phyloP scores from a whole-genome alignment of 352 stramenopile species.

The Phytophthora cajani region DNA sequence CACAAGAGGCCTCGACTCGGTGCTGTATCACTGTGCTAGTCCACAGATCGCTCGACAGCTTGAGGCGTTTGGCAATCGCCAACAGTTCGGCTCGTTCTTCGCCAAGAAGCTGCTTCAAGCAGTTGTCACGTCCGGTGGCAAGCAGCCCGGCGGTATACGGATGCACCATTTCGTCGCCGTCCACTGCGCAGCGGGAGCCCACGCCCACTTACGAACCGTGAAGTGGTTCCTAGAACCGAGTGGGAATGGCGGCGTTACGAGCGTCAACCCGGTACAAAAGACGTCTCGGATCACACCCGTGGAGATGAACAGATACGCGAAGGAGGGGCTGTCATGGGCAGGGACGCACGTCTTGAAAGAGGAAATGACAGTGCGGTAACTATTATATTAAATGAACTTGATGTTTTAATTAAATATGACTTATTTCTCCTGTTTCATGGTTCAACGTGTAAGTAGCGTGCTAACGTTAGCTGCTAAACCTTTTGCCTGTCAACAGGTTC shows the following conservation, averaged over 20 bases:
- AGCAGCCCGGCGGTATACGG: slow-evolving; percentile 3
- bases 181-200: slow-evolving; percentile 23
- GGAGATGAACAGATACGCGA: slow-evolving; percentile 1
- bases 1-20: slow-evolving; percentile 22
- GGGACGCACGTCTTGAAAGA: not conserved
- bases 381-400: not conserved
- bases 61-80: slow-evolving; percentile 16
- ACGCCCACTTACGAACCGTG: slow-evolving; percentile 18
- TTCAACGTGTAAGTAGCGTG: not conserved
- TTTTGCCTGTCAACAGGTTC: not conserved
- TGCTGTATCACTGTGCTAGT: slow-evolving; percentile 31
- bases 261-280: not conserved
- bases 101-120: slow-evolving; percentile 12
- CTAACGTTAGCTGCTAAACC: no score
- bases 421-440: not conserved
- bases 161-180: slow-evolving; percentile 27
- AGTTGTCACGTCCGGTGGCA: not conserved
- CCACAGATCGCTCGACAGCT: slow-evolving; percentile 27
- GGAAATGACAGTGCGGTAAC: not conserved
- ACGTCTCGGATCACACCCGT: slow-evolving; percentile 4
- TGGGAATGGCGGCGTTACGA: slow-evolving; percentile 10
- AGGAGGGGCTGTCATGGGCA: not conserved
- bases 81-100: slow-evolving; percentile 12
- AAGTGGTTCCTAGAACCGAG: slow-evolving; percentile 22
- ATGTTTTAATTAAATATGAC: not conserved